Conservation (phyloP, 2,329 filamentous ascomycete genomes). For the Xylariaceae sp. region DNA sequence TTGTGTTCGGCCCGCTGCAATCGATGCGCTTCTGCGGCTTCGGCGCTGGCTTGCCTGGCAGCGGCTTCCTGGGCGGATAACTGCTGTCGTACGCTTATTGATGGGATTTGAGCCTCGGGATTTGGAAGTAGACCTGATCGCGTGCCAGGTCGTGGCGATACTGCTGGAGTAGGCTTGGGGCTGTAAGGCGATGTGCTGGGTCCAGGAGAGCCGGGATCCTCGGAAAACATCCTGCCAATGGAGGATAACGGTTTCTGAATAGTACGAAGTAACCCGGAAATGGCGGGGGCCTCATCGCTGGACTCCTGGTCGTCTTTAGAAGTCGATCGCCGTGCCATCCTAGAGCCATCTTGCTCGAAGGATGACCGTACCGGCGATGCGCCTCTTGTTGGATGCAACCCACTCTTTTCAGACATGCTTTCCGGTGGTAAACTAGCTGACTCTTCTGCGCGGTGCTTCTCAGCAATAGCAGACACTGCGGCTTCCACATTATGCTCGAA, state of each 20-base stretch:
- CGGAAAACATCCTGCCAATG: constrained; percentile 92
- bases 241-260: constrained; percentile 88
- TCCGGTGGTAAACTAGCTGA: constrained; percentile 38
- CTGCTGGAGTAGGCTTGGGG: constrained; percentile 33
- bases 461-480: constrained; percentile 90
- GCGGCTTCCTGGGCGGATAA: constrained; percentile 80
- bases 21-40: constrained; percentile 78
- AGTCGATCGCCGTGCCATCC: constrained; percentile 48
- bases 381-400: constrained; percentile 30
- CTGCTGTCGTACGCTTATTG: constrained; percentile 35
- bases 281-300: constrained; percentile 69
- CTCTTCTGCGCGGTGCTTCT: constrained; percentile 64
- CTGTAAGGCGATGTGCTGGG: constrained; percentile 35
- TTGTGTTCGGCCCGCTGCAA: constrained; percentile 80
- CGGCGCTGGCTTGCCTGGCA: constrained; percentile 82
- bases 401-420: constrained; percentile 42
- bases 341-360: constrained; percentile 36
- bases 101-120: constrained; percentile 31
- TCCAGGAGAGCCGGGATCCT: constrained; percentile 45
- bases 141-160: constrained; percentile 27
- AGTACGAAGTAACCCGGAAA: constrained; percentile 77
- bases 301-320: constrained; percentile 48
- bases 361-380: constrained; percentile 45
- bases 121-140: constrained; percentile 31
- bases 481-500: constrained; percentile 96